These are phyloP conservation scores for Maudiozyma saulgeensis DNA, from an alignment of 805 yeast species.

Conservation along the genomic window DNA sequence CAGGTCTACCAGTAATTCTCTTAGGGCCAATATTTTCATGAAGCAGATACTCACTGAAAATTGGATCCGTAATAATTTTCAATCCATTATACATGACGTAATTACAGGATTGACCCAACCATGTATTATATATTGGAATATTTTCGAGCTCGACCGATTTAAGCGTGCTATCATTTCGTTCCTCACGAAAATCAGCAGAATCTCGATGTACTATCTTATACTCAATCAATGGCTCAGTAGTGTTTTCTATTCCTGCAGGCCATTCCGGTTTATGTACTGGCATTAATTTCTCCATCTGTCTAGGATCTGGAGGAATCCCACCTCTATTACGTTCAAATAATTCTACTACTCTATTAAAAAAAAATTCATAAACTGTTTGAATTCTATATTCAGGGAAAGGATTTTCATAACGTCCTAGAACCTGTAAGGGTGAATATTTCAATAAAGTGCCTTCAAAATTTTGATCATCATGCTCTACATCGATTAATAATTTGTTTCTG, in stretches of 20 bases:
- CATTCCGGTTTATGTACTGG: slow-evolving; percentile 53
- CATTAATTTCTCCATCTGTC: slow-evolving; percentile 44
- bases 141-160: neutral
- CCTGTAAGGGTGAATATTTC: slow-evolving; percentile 39
- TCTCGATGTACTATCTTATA: slow-evolving; percentile 1
- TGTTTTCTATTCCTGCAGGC: slow-evolving; percentile 37
- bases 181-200: neutral
- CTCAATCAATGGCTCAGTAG: neutral
- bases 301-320: slow-evolving; percentile 41
- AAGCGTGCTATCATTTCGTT: neutral
- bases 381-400: slow-evolving; percentile 87
- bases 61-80: slow-evolving; percentile 80
- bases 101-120: slow-evolving; percentile 92
- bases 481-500: slow-evolving; percentile 27
- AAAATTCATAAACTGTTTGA: slow-evolving; percentile 81
- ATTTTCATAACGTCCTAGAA: slow-evolving; percentile 76
- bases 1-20: slow-evolving; percentile 72
- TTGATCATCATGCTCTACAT: slow-evolving; percentile 10
- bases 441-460: slow-evolving; percentile 16
- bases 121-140: slow-evolving; percentile 40
- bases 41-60: slow-evolving; percentile 58
- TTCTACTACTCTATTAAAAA: slow-evolving; percentile 63
- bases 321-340: slow-evolving; percentile 56
- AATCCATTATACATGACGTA: slow-evolving; percentile 59
- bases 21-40: slow-evolving; percentile 66